Percentiles rank a stretch among this genome's conserved stretches.
Conservation (phyloP, 768 basidiomycete genomes). For the Mycena rebaudengoi region DNA sequence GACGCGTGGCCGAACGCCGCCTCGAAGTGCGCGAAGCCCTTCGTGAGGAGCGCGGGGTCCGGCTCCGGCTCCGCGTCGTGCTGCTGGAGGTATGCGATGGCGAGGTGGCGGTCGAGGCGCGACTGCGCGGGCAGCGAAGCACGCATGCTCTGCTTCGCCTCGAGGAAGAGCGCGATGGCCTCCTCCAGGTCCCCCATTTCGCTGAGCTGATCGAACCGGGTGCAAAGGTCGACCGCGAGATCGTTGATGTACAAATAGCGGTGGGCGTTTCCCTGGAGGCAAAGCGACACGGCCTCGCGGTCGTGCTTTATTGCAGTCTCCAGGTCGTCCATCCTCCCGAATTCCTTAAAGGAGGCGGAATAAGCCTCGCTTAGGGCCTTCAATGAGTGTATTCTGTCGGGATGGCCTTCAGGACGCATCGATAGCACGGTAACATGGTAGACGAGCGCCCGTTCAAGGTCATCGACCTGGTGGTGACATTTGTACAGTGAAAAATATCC, state of each 20-base stretch:
- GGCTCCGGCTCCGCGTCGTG: too few species aligned
- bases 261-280: background rate
- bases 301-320: background rate
- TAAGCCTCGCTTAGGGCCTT: background rate
- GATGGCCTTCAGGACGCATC: background rate
- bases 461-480: too few species aligned
- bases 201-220: background rate
- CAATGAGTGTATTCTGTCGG: background rate
- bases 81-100: background rate
- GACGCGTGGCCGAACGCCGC: too few species aligned
- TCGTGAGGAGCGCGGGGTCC: too few species aligned
- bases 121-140: background rate
- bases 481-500: background rate
- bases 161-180: background rate
- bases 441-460: background rate
- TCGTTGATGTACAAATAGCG: background rate
- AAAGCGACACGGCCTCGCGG: background rate
- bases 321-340: background rate
- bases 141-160: background rate
- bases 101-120: slow-evolving; percentile 2
- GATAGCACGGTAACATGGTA: background rate
- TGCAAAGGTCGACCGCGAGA: background rate
- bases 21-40: too few species aligned
- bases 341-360: background rate
- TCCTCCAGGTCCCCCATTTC: background rate